A percentile compares a stretch with the other conserved stretches of the same genome.
Evolutionary conservation across 768 basidiomycete species (phyloP).

Genomic region (Suillus spraguei): DNA sequence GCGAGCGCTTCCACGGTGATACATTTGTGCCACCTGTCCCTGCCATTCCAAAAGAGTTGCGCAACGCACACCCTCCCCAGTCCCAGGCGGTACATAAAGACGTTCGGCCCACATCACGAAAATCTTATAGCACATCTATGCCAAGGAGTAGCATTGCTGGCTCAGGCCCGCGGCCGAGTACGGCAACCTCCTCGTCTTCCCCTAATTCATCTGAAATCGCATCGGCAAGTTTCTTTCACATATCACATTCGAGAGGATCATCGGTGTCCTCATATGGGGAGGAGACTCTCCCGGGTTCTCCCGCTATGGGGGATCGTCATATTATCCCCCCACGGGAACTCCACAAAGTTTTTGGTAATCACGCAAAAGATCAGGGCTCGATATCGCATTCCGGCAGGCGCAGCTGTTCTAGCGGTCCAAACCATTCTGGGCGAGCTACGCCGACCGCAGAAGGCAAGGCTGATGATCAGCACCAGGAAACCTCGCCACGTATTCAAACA

Average conservation of each 20-base stretch:
- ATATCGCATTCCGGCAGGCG: conserved; percentile 21
- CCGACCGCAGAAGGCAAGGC: conserved; percentile 13
- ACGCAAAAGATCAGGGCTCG: conserved; percentile 13
- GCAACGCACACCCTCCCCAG: conserved; percentile 12
- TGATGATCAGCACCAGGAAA: conserved; percentile 15
- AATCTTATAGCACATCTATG: conserved; percentile 9
- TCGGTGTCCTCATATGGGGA: conserved; percentile 60
- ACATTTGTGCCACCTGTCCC: conserved; percentile 58
- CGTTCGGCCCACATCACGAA: neutral
- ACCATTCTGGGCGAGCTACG: conserved; percentile 21
- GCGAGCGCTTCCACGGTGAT: conserved; percentile 44
- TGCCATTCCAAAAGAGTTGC: conserved; percentile 51
- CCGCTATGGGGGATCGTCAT: conserved; percentile 39
- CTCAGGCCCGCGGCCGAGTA: conserved; percentile 40
- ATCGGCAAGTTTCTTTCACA: conserved; percentile 53
- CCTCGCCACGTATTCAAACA: conserved; percentile 50
- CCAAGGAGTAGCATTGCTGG: conserved; percentile 18
- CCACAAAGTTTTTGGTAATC: conserved; percentile 38
- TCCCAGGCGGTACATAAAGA: neutral
- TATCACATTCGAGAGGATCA: conserved; percentile 49
- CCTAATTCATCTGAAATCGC: conserved; percentile 61
- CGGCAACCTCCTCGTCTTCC: conserved; percentile 61
- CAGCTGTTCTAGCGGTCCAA: conserved; percentile 18
- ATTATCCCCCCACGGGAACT: conserved; percentile 62
- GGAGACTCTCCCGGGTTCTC: conserved; percentile 40